A percentile compares a stretch with the other conserved stretches of the same genome.
phyloP scores from a whole-genome alignment of 1,284 basidiomycete species.

The Malassezia psittaci region DNA sequence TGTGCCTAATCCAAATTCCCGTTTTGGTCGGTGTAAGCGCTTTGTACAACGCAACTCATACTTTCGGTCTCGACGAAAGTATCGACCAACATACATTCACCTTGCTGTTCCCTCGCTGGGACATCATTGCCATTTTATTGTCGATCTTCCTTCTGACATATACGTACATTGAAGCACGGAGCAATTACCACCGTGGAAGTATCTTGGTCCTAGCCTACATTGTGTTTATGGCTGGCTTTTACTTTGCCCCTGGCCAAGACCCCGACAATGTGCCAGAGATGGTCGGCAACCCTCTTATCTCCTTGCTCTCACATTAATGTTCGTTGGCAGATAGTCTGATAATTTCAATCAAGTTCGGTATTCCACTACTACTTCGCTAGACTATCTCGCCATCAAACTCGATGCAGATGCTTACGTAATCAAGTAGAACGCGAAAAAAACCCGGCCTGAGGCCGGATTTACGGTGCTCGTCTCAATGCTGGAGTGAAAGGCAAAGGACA shows the following conservation, averaged over 20 bases:
- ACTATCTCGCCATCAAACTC: neutral
- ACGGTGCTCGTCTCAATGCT: constrained; percentile 25
- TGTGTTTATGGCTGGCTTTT: constrained; percentile 44
- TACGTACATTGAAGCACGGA: constrained; percentile 94
- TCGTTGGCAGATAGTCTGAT: too few species aligned
- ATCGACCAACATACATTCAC: constrained; percentile 34
- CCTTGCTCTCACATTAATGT: too few species aligned
- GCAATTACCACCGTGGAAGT: constrained; percentile 63
- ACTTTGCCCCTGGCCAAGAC: constrained; percentile 32
- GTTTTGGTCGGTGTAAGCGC: constrained; percentile 98
- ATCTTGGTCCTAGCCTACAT: constrained; percentile 40
- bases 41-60: constrained; percentile 74
- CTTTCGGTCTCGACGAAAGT: constrained; percentile 3
- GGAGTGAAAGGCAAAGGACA: constrained; percentile 26
- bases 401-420: constrained; percentile 12
- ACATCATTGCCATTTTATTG: constrained; percentile 81
- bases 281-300: neutral
- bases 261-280: constrained; percentile 1
- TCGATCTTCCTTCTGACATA: constrained; percentile 84
- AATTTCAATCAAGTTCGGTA: neutral
- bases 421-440: constrained; percentile 7
- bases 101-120: constrained; percentile 95
- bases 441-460: constrained; percentile 7
- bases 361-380: neutral
- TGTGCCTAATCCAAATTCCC: constrained; percentile 92